Percentiles rank a stretch among this genome's conserved stretches.
phyloP scores from a whole-genome alignment of 2,329 filamentous ascomycete species.

The Fusarium tjaetaba region DNA sequence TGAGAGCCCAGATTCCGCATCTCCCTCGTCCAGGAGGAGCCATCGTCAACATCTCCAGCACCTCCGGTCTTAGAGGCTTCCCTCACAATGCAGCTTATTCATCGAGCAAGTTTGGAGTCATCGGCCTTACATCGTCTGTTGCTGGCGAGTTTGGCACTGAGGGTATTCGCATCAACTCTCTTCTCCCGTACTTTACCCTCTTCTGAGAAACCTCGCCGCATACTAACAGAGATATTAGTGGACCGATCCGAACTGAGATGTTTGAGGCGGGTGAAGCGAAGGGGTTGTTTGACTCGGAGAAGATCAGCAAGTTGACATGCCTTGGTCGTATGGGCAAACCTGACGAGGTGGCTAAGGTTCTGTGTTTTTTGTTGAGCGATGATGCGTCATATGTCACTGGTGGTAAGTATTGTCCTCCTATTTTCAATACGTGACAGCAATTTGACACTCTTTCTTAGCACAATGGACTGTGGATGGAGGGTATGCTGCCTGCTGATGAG shows the following conservation, averaged over 20 bases:
- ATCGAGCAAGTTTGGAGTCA: not conserved
- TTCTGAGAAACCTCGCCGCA: no score
- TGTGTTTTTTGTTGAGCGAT: not conserved
- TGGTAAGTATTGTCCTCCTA: rapidly evolving
- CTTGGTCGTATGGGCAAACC: not conserved
- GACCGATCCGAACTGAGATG: not conserved
- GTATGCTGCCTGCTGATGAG: not conserved
- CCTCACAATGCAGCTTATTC: not conserved
- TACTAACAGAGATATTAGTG: rapidly evolving
- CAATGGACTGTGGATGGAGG: not conserved
- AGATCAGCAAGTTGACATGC: not conserved
- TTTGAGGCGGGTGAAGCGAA: not conserved
- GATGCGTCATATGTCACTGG: not conserved
- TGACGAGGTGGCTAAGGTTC: not conserved
- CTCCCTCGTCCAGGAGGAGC: not conserved
- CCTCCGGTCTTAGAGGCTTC: not conserved
- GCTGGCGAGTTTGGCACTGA: not conserved
- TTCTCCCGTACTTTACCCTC: not conserved
- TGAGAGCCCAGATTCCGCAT: not conserved
- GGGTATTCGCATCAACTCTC: not conserved
- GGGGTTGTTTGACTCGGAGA: not conserved
- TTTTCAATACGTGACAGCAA: no score
- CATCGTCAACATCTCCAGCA: not conserved
- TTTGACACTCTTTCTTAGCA: not conserved
- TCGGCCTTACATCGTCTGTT: not conserved